Evolutionary conservation across 257 asterid species (phyloP), one percentile per base, ranked within the genome.

Genomic region (Solanum chmielewskii): DNA sequence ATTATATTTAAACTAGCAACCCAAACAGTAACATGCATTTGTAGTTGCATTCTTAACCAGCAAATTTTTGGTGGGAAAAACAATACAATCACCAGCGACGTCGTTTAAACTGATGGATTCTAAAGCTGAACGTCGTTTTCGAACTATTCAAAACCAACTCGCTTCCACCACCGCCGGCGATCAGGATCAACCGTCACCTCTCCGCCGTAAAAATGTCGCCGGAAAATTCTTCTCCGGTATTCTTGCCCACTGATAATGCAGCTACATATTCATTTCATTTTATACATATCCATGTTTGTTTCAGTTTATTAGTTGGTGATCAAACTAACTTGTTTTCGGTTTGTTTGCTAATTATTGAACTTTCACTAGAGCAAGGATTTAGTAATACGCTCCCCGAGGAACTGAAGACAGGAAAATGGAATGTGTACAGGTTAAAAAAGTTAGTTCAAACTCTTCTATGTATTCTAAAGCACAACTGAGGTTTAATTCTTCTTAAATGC

Each of bases 341-440:
- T 35, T 18, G 1, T 20, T 73, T 73, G 47, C 18, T 73, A 21
- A 85, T 44, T 45, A 52, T 85, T 87, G 73, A 31, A 89, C 60
- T 89, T 49, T 86, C 45, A 83, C 87, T 92, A 93, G 98, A 91
- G 85, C 77, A 94, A 85, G 95, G 98, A 47, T 93, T 92, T 89
- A 93, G 95, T 92, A 91, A 89, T 13, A 93, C 90, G 86, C 95
- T 94, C 83, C 97, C 96, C 2, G 96, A 94, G 86, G 91, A 94
- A 90, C 82, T 93, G 92, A 90, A 90, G 73, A 90, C 92, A n/a
- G 96, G 96, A 84, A 92, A 92, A 83, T 94, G 98, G 96, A 92
- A 94, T 87, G 96, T 94, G 23, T 89, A 93, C 91, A 94, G 96
- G 96, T 92, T 29, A 8, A 83, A 18, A n/a, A 35, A 73, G 21